Base-by-base conservation (phyloP, 2,329 filamentous ascomycete genomes). In the Trichophyton schoenleinii region DNA sequence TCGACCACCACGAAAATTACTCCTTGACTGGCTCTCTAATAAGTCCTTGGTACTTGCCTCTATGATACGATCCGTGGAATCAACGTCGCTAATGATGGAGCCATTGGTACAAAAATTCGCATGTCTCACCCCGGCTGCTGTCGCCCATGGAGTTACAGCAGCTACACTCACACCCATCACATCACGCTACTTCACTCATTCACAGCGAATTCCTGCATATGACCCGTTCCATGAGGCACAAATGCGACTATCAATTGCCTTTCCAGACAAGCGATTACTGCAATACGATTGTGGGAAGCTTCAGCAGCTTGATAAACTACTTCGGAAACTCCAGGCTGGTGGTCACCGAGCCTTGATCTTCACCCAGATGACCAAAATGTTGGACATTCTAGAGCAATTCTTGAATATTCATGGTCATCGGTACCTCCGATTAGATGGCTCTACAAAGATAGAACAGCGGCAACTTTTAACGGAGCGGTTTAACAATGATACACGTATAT, bases 201-300 rank as follows among this genome's bases (percentile, higher is more conserved):
- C 71, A 69, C 81, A 82, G 7, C 80, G 81, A 64, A 78, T 81
- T 66, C 70, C 81, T 8, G 79, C 81, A 0, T 74, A 79, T 0
- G 92, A 99, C 70, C 90, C 91, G 0, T 96, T 94, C 81, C 94
- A 99, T 67, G 90, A 96, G 74, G 85, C 92, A 13, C 89, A 92
- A 18, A 94, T 96, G 82, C 87, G 91, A 22, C 80, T 95, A 15
- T 95, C 89, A 2, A 96, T 99, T 64, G 94, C 95, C 52, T 99
- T 99, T 71, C 94, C 95, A 0, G 94, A 99, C 72, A 96, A 91
- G 71, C 84, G 94, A 41, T 83, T 99, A n/a, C 79, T 99, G 0
- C 92, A 99, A 72, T 99, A 95, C 72, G 94, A 99, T 74, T 97
- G 94, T 70, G 94, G 94, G 67, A 99, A 99, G 73, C 82, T 99